Evolutionary conservation across 257 asterid genomes (phyloP).

Genomic region (Lycium ferocissimum): DNA sequence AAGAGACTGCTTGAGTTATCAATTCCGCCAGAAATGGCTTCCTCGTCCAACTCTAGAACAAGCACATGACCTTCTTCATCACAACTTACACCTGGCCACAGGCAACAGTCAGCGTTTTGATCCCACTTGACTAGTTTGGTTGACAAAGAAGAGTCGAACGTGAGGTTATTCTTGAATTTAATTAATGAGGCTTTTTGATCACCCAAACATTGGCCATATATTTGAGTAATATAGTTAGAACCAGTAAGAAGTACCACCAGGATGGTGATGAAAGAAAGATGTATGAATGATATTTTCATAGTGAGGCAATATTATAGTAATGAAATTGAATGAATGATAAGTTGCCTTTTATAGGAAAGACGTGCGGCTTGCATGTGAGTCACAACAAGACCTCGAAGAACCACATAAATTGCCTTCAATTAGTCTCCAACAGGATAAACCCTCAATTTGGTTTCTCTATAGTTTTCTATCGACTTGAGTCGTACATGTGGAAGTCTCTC

Average conservation of each 20-base stretch:
- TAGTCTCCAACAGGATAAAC: too few relatives aligned
- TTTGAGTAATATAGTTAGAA: background rate
- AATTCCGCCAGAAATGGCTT: constrained; percentile 44
- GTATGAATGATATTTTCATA: background rate
- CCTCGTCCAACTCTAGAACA: constrained; percentile 49
- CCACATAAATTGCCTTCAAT: too few relatives aligned
- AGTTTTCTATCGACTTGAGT: too few relatives aligned
- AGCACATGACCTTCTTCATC: constrained; percentile 56
- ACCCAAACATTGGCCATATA: constrained; percentile 26
- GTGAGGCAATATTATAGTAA: background rate
- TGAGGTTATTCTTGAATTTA: constrained; percentile 24
- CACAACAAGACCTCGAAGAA: too few relatives aligned
- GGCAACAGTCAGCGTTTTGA: constrained; percentile 58
- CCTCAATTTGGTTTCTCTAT: too few relatives aligned
- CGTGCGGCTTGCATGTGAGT: too few relatives aligned
- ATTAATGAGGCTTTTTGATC: constrained; percentile 36
- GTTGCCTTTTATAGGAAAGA: too few relatives aligned
- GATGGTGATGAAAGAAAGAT: background rate
- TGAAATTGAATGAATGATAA: too few relatives aligned
- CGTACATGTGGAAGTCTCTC: too few relatives aligned
- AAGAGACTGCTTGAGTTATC: constrained; percentile 51
- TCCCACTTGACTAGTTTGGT: constrained; percentile 49
- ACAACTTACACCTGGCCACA: constrained; percentile 67
- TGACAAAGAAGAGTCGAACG: background rate
- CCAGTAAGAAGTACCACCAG: background rate